Base-by-base conservation (phyloP, 495 filamentous ascomycete species). In the Clohesyomyces aquaticus region DNA sequence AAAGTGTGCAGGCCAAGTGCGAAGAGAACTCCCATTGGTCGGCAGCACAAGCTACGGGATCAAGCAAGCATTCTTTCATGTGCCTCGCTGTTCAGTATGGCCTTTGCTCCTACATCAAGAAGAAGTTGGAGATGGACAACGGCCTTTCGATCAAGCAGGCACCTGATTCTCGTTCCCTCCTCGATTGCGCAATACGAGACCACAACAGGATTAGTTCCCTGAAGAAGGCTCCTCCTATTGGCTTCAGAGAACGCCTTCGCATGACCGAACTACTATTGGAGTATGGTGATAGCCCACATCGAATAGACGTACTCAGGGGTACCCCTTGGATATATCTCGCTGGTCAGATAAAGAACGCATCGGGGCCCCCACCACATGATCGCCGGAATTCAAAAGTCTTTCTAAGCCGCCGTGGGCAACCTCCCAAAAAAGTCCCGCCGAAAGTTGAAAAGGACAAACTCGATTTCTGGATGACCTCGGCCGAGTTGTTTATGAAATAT, bases 121-220 rank as follows among this genome's bases (percentile, higher is more conserved):
- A 54, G 18, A 54, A 54, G 16, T 14, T 54, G 25, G 51, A 32
- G 16, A 29, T 54, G 25, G 51, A 32, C 14, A 10, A 29, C 8
- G 51, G 51, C 16, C 18, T 27, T 18, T 27, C 51, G 18, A 38
- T 54, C 23, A 21, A 54, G 35, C 51, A 54, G 35, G 8, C 27
- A 18, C 51, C 26, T 18, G 26, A 54, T 23, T 54, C 51, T 2
- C 51, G 51, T 27, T 54, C 51, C 26, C 51, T 54, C 18, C 51
- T 54, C 51, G 51, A 54, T 38, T 54, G 51, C 21, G 51, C 22
- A 16, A 54, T 54, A 19, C 25, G 29, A 54, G 51, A 54, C 29
- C 22, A 54, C 27, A 18, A 54, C 22, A 29, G 14, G 16, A n/a
- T 54, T 22, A 54, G 51, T 27, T 10, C 29, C 51, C 51, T n/a